Base-by-base conservation (phyloP, 148 eudicot genomes). In the Camellia japonica region DNA sequence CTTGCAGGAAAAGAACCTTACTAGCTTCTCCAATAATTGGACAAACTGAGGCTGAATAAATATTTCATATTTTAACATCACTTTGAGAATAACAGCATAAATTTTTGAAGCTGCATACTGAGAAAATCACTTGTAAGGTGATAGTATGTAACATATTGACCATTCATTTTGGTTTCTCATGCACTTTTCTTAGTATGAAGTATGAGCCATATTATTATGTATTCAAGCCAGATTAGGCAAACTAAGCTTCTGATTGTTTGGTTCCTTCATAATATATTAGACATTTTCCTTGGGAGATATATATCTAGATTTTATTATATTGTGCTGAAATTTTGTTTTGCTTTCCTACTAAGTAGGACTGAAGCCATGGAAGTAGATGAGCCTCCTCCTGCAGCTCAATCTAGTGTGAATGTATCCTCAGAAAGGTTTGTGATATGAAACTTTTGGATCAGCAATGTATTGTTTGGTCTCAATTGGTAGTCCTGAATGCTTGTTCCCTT, bases 331-430 rank as follows among this genome's bases (percentile, higher is more conserved):
- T 62, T 81, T 3, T 64, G 44, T 70, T 63, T 69, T 52, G 44
- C 6, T 84, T 67, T n/a, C 73, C 77, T 80, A 52, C 71, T 4
- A 5, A 75, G 77, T 75, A 79, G 78, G 61, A 69, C 89, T 2
- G 89, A 90, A 80, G 89, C 96, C 73, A 93, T 92, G 98, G 98
- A 90, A 13, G 90, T 93, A 18, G 98, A 95, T 84, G 90, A 89
- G 56, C 90, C 97, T 81, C 90, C 97, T 81, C 84, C 97, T 78
- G 83, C 87, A 79, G 74, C 82, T 75, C 90, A 88, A 81, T 52
- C 88, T 66, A 79, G 74, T 75, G 66, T 44, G 71, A 83, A 85
- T 38, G 15, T 85, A 61, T 79, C 97, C 15, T 44, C 90, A 13
- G 92, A 92, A 80, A 95, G 98, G 98, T 68, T 16, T 61, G 71